Conservation (phyloP, 2,329 filamentous ascomycete species). For the Cytospora mali region DNA sequence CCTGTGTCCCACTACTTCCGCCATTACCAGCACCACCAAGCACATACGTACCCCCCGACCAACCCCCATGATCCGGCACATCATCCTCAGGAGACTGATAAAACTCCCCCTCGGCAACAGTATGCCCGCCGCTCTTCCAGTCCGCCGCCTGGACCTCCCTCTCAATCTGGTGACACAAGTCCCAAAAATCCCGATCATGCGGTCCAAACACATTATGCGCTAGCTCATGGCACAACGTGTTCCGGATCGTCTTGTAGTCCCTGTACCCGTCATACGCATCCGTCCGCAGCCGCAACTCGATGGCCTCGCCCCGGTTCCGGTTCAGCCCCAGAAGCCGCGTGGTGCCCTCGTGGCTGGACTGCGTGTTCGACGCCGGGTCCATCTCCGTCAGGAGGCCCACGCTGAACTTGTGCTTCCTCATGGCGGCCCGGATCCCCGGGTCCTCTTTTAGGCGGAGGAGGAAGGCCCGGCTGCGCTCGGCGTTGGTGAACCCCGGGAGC, state of each 20-base stretch:
- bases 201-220: constrained; percentile 86
- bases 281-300: constrained; percentile 87
- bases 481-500: constrained; percentile 75
- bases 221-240: constrained; percentile 92
- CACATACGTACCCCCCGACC: constrained; percentile 79
- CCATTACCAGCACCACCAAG: constrained; percentile 48
- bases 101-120: constrained; percentile 65
- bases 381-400: constrained; percentile 92
- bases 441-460: constrained; percentile 78
- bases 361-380: constrained; percentile 83
- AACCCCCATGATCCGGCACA: constrained; percentile 70
- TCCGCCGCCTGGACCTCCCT: constrained; percentile 79
- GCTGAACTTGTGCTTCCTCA: constrained; percentile 82
- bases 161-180: constrained; percentile 84
- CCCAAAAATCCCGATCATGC: constrained; percentile 89
- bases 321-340: constrained; percentile 84
- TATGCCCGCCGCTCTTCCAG: constrained; percentile 72
- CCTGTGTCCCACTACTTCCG: constrained; percentile 40
- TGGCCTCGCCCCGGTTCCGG: constrained; percentile 82
- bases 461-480: constrained; percentile 70
- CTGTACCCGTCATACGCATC: constrained; percentile 93
- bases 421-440: constrained; percentile 79
- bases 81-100: constrained; percentile 54
- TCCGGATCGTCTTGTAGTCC: constrained; percentile 88
- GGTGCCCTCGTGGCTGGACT: constrained; percentile 68